Conservation (phyloP, 345 rosid genomes). For the Moringa oleifera region DNA sequence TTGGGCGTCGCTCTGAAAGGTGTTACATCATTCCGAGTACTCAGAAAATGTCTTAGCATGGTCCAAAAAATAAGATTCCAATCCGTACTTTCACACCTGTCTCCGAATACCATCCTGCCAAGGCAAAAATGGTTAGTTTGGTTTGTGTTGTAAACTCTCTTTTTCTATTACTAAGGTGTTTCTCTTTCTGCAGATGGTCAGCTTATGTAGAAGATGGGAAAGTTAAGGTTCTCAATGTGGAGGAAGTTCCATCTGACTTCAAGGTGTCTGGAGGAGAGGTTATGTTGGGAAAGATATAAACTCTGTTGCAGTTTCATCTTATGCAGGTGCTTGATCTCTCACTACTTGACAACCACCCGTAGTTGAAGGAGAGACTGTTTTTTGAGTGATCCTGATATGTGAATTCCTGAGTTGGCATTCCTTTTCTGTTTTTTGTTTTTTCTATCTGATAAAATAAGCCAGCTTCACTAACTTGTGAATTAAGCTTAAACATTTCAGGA, state of each 20-base stretch:
- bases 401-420: no score
- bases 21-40: constrained; percentile 5
- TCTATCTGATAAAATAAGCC: no score
- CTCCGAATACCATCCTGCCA: no score
- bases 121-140: not conserved
- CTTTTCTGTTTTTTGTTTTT: no score
- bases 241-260: constrained; percentile 85
- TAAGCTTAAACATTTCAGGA: no score
- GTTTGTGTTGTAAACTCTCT: no score
- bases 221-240: constrained; percentile 72
- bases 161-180: not conserved
- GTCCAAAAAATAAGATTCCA: no score
- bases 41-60: not conserved
- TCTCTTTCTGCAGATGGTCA: constrained; percentile 60
- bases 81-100: no score
- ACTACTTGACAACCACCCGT: not conserved
- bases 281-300: constrained; percentile 69
- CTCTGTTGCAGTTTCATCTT: not conserved
- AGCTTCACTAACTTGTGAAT: no score
- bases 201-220: constrained; percentile 82
- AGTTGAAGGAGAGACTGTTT: not conserved
- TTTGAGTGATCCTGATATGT: no score
- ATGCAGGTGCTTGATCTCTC: no score
- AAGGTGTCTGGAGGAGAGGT: constrained; percentile 79
- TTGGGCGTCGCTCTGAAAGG: constrained; percentile 84